Evolutionary conservation across 345 rosid genomes (phyloP).

Genomic region (Murraya paniculata): DNA sequence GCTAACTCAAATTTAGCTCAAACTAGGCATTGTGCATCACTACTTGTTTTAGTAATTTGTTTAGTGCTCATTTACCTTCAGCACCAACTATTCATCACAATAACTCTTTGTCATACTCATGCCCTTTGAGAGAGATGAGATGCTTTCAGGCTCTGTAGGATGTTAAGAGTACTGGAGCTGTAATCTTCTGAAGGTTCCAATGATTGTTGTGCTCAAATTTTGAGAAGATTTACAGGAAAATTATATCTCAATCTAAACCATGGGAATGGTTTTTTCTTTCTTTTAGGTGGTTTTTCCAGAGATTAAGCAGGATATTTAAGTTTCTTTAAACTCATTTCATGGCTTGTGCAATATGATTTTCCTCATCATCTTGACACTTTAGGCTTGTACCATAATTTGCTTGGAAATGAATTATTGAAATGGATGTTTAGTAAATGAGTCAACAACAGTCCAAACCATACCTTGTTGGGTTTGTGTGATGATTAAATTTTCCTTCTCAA

Average conservation of each 20-base stretch:
- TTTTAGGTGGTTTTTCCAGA: not conserved
- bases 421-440: not conserved
- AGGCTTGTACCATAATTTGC: not conserved
- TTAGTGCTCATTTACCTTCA: not conserved
- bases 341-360: not conserved
- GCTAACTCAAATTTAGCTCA: not conserved
- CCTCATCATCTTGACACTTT: not conserved
- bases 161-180: not conserved
- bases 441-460: too few relatives aligned
- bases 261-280: not conserved
- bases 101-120: not conserved
- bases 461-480: not conserved
- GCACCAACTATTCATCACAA: not conserved
- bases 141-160: not conserved
- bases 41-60: not conserved
- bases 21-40: too few relatives aligned
- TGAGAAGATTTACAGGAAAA: not conserved
- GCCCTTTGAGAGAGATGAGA: not conserved
- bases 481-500: not conserved
- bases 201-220: not conserved
- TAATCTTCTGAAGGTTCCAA: not conserved
- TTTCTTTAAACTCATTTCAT: not conserved
- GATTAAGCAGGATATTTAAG: not conserved
- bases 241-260: not conserved
- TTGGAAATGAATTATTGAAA: not conserved